Evolutionary conservation across 108 stramenopile genomes (phyloP), one percentile per base, ranked within the genome.

Genomic region (Nitzschia sp.): DNA sequence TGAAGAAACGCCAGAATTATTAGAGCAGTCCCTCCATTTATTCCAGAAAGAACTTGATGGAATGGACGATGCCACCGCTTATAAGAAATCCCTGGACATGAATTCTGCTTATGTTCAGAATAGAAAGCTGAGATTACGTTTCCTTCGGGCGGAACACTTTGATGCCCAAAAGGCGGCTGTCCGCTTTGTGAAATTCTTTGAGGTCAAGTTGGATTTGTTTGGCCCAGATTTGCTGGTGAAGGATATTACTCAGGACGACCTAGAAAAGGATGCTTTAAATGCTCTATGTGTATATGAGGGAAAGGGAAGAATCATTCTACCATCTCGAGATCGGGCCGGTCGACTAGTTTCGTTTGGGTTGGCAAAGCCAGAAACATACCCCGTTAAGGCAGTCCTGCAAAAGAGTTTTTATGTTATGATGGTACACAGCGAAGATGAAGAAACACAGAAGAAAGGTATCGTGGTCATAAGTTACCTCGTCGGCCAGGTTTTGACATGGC

Each of bases 91-190:
- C 0, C 0, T 63, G 51, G n/a, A 63, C 24, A 33, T 69, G 48
- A 30, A 70, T 26, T 47, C 55, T 1, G 57, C 53, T 1, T 77
- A 74, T 42, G 64, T 81, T 8, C 53, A 71, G n/a, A 51, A 47
- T 25, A 5, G 9, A 1, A 36, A 64, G 25, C 74, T 81, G 48
- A 67, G 73, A 19, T 51, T 81, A 21, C 54, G 42, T 28, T 81
- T 81, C 54, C 62, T 81, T n/a, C 59, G 80, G 26, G 67, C 72
- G 1, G 80, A 74, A 28, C 46, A 26, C 8, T 81, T 78, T 53
- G 73, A 81, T 47, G 68, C 53, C 0, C 30, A 32, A 28, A 46
- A 42, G 11, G 76, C 80, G 5, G 76, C 80, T 8, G 23, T 24
- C 1, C 59, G 73, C 0, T 34, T 81, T 28, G 55, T 65, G 0